phyloP scores from a whole-genome alignment of 257 asterid species.

The Galeopsis tetrahit region DNA sequence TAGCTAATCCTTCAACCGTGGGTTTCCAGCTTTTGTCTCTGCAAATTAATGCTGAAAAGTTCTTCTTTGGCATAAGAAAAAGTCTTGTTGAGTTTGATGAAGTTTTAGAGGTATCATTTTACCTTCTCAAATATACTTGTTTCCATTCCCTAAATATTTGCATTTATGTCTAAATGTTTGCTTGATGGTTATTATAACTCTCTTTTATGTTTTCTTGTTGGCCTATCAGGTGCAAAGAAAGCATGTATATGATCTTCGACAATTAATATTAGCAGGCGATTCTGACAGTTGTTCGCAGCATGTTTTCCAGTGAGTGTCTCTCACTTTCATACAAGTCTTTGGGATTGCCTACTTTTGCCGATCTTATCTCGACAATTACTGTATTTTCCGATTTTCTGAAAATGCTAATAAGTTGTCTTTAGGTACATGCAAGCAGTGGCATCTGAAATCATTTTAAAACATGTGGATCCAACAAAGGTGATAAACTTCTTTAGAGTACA shows the following conservation, averaged over 20 bases:
- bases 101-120: constrained; percentile 85
- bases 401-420: constrained; percentile 28
- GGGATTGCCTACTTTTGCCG: constrained; percentile 8
- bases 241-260: constrained; percentile 96
- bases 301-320: constrained; percentile 74
- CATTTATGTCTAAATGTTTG: not conserved
- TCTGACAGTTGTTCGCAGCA: constrained; percentile 88
- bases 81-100: constrained; percentile 97
- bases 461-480: constrained; percentile 80
- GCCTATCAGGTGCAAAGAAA: constrained; percentile 87
- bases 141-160: constrained; percentile 5
- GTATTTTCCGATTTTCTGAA: constrained; percentile 23
- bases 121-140: constrained; percentile 20
- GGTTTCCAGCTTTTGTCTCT: constrained; percentile 77
- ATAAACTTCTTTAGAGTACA: constrained; percentile 29
- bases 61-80: constrained; percentile 88
- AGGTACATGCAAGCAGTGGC: constrained; percentile 99
- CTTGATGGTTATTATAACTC: not conserved
- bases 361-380: not conserved
- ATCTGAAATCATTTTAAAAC: constrained; percentile 74
- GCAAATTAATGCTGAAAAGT: constrained; percentile 94
- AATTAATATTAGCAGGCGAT: constrained; percentile 79
- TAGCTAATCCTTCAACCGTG: constrained; percentile 35
- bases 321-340: constrained; percentile 23
- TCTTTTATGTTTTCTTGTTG: constrained; percentile 24